Conservation (phyloP, 2,329 filamentous ascomycete genomes). For the Parasarocladium wereldwijsianum region DNA sequence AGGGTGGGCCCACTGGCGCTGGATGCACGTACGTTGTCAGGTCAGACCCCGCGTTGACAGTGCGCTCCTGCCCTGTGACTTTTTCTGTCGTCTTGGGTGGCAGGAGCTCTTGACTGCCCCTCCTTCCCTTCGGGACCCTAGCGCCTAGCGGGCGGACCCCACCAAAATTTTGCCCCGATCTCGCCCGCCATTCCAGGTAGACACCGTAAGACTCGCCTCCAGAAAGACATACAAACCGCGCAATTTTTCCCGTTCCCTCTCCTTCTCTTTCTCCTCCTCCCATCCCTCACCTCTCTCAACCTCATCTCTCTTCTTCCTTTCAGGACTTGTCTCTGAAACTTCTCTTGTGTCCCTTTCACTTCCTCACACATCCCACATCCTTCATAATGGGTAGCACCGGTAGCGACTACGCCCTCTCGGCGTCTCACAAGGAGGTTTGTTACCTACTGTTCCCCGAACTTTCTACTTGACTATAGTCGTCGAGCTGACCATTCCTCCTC, state of each 20-base stretch:
- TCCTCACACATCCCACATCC: conserved; percentile 7
- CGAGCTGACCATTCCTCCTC: conserved; percentile 10
- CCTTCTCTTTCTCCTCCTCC: too few species aligned
- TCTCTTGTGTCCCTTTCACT: conserved; percentile 4
- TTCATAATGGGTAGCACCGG: conserved; percentile 24
- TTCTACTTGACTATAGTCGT: conserved; percentile 12
- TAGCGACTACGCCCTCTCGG: conserved; percentile 36
- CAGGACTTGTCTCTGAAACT: conserved; percentile 4
- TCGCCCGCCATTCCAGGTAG: too few species aligned
- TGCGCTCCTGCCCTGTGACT: too few species aligned
- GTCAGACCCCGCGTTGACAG: too few species aligned
- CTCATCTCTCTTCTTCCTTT: conserved; percentile 5
- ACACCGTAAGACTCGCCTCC: too few species aligned
- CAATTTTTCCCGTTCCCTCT: conserved; percentile 4
- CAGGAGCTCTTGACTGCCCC: too few species aligned
- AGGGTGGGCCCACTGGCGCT: too few species aligned
- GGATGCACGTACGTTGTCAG: too few species aligned
- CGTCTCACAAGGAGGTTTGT: conserved; percentile 39
- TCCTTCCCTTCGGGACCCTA: too few species aligned
- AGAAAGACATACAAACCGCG: too few species aligned
- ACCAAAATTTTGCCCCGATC: conserved; percentile 5
- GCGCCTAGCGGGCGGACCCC: too few species aligned
- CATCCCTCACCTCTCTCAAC: conserved; percentile 5
- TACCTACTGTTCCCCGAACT: neutral
- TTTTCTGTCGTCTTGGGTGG: too few species aligned